phyloP scores from a whole-genome alignment of 1,284 basidiomycete species.

The Pisolithus thermaeus region DNA sequence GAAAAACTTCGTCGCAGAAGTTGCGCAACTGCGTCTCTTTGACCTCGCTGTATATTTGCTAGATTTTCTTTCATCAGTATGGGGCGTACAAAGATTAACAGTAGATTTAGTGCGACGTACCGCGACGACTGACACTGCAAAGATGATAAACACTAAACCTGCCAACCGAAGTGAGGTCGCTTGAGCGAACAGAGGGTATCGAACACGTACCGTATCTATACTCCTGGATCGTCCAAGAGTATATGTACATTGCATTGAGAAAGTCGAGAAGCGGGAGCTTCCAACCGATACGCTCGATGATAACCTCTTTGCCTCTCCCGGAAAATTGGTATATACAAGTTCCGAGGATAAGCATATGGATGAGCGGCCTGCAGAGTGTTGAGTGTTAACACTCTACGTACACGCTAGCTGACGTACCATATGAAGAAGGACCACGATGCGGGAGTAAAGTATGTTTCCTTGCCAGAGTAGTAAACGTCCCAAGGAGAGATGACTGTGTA shows the following conservation, averaged over 20 bases:
- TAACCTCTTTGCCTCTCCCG: conserved; percentile 66
- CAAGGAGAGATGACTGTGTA: conserved; percentile 75
- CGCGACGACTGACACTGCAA: conserved; percentile 75
- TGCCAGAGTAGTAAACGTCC: conserved; percentile 61
- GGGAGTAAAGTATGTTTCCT: conserved; percentile 89
- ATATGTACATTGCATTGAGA: conserved; percentile 83
- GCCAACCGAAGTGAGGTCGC: conserved; percentile 1
- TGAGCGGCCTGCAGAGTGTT: conserved; percentile 53
- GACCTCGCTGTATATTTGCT: conserved; percentile 89
- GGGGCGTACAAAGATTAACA: not conserved
- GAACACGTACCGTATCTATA: conserved; percentile 58
- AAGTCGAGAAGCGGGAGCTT: conserved; percentile 81
- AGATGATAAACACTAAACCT: conserved; percentile 82
- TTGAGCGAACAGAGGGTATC: not conserved
- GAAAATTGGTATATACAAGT: conserved; percentile 89
- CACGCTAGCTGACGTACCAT: conserved; percentile 45
- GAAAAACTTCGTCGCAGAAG: conserved; percentile 69
- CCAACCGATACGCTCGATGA: conserved; percentile 87
- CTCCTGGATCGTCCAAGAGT: conserved; percentile 66
- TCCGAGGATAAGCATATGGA: conserved; percentile 83
- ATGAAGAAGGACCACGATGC: conserved; percentile 83
- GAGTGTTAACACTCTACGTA: not conserved
- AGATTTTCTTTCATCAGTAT: not conserved
- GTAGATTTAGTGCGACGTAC: conserved; percentile 30
- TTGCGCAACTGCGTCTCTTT: conserved; percentile 69